These are phyloP conservation scores for Solanum pinnatisectum DNA, from an alignment of 257 asterid genomes.

Conservation along the genomic window DNA sequence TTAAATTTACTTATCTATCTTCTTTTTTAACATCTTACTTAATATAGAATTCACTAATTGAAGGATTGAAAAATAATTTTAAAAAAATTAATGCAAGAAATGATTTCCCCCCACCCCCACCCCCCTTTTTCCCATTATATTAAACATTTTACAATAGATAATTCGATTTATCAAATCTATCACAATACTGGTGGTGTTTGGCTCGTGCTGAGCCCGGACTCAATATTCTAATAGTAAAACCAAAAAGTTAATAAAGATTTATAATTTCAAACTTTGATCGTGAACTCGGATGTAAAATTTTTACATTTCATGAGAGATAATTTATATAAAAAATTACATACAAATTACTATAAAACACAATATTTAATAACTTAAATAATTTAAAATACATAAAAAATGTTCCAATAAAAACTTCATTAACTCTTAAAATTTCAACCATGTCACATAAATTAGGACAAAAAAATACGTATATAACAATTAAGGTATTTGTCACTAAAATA, in stretches of 20 bases:
- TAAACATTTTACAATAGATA: not conserved
- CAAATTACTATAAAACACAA: no score
- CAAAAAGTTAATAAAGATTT: no score
- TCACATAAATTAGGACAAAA: no score
- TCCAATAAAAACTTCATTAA: no score
- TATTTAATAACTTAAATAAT: no score
- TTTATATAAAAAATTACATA: no score
- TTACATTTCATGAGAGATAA: not conserved
- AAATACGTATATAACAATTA: no score
- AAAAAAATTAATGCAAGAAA: not conserved
- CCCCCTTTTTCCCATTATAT: not conserved
- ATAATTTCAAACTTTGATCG: no score
- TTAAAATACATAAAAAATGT: no score
- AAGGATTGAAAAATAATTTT: not conserved
- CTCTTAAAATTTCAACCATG: no score
- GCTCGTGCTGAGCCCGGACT: not conserved
- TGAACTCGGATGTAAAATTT: fast-evolving
- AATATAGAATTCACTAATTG: not conserved
- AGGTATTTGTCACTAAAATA: not conserved
- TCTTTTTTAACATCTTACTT: not conserved
- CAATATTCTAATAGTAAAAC: not conserved
- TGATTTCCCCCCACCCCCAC: no score
- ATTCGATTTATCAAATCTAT: not conserved
- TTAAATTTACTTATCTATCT: not conserved
- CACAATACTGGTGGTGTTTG: not conserved